Conservation (phyloP, 257 asterid species). For the Nicotiana obtusifolia region DNA sequence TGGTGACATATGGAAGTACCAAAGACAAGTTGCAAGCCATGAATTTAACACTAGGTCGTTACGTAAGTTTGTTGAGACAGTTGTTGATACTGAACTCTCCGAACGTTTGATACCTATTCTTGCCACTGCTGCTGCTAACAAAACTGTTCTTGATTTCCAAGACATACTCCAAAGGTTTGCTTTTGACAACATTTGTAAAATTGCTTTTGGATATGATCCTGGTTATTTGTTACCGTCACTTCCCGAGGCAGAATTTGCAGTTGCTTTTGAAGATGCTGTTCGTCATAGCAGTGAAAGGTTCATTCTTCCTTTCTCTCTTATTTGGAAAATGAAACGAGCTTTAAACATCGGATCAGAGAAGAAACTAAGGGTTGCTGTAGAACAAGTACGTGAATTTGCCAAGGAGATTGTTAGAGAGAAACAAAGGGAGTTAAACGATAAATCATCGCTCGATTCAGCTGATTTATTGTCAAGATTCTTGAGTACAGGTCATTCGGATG, state of each 20-base stretch:
- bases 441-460: conserved; percentile 20
- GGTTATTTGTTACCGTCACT: conserved; percentile 27
- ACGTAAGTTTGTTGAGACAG: conserved; percentile 26
- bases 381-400: conserved; percentile 25
- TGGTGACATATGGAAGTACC: conserved; percentile 41
- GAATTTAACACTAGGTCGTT: conserved; percentile 43
- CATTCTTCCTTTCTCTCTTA: conserved; percentile 1
- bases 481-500: conserved; percentile 35
- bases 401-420: conserved; percentile 23
- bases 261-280: conserved; percentile 33
- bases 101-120: conserved; percentile 30
- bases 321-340: conserved; percentile 29
- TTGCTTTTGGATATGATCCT: conserved; percentile 43
- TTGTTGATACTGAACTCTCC: conserved; percentile 30
- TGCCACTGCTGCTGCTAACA: conserved; percentile 11
- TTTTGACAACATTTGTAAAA: conserved; percentile 35
- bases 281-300: conserved; percentile 21
- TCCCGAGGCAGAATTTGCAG: conserved; percentile 24
- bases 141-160: conserved; percentile 14
- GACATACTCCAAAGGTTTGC: conserved; percentile 34
- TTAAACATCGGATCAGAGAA: conserved; percentile 33
- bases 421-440: conserved; percentile 6
- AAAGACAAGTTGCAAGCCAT: conserved; percentile 41
- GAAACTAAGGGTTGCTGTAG: conserved; percentile 19
- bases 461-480: conserved; percentile 42